A percentile compares a stretch with the other conserved stretches of the same genome.
Evolutionary conservation across 2,329 filamentous ascomycete genomes (phyloP).

Genomic region (Beauveria varroae): DNA sequence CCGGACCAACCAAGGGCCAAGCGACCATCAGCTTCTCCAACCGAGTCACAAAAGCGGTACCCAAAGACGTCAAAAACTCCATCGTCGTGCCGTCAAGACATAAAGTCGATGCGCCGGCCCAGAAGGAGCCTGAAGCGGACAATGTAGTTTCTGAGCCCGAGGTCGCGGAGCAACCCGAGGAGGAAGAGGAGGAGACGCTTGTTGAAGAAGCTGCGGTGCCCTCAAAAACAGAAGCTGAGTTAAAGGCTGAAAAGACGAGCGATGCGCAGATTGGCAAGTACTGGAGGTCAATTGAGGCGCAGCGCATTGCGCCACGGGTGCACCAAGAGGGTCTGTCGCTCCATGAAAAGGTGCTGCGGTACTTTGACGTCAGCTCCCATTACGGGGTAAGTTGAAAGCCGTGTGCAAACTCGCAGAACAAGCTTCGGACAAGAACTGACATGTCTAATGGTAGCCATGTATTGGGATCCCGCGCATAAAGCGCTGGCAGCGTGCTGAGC

Average conservation of each 20-base stretch:
- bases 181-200: constrained; percentile 17
- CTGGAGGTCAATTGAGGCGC: constrained; percentile 65
- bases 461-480: constrained; percentile 74
- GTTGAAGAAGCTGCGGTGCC: constrained; percentile 22
- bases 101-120: constrained; percentile 24
- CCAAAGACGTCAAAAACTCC: constrained; percentile 41
- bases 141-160: constrained; percentile 15
- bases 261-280: constrained; percentile 67
- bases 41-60: constrained; percentile 46
- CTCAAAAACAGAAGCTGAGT: constrained; percentile 44
- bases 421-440: background rate
- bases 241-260: constrained; percentile 55
- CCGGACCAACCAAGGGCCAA: constrained; percentile 37
- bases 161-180: constrained; percentile 17
- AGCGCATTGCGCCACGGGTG: constrained; percentile 60
- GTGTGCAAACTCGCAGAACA: background rate
- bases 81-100: constrained; percentile 26
- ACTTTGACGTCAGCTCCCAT: constrained; percentile 87
- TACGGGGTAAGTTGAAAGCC: constrained; percentile 67
- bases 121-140: constrained; percentile 17
- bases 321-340: constrained; percentile 68
- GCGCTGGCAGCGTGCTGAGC: constrained; percentile 81
- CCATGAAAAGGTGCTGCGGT: constrained; percentile 78
- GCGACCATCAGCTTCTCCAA: constrained; percentile 52
- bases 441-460: constrained; percentile 57